Evolutionary conservation across 1,284 basidiomycete species (phyloP).

Genomic region (Puccinia novopanici): DNA sequence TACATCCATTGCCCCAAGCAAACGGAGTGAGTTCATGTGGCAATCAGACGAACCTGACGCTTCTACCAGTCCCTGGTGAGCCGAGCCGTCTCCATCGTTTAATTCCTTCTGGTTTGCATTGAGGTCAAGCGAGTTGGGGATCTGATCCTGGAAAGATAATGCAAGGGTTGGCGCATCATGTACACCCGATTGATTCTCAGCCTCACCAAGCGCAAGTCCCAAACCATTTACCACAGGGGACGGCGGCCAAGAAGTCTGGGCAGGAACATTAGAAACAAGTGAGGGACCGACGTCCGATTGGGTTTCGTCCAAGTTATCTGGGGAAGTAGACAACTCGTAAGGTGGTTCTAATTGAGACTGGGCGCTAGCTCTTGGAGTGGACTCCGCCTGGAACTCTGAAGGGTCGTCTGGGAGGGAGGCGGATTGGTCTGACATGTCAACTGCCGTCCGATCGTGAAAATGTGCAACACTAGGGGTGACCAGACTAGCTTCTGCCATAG

Average conservation of each 20-base stretch:
- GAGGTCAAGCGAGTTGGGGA: neutral
- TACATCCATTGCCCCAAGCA: conserved; percentile 16
- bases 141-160: no score
- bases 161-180: neutral
- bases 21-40: conserved; percentile 10
- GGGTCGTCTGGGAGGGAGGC: neutral
- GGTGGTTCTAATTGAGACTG: conserved; percentile 3
- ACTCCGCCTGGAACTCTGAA: conserved; percentile 17
- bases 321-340: conserved; percentile 6
- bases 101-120: neutral
- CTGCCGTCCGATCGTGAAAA: conserved; percentile 3
- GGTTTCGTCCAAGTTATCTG: conserved; percentile 1
- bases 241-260: neutral
- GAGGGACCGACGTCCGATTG: neutral
- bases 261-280: neutral
- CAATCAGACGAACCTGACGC: conserved; percentile 25
- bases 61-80: neutral
- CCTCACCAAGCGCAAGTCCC: conserved; percentile 11
- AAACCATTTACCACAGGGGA: neutral
- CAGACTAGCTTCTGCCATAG: conserved; percentile 33
- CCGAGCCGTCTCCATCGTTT: neutral
- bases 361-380: conserved; percentile 27
- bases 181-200: neutral
- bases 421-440: neutral
- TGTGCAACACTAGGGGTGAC: conserved; percentile 12